These are phyloP conservation scores for Paralagenidium karlingii DNA, from an alignment of 352 stramenopile species.

Conservation along the genomic window DNA sequence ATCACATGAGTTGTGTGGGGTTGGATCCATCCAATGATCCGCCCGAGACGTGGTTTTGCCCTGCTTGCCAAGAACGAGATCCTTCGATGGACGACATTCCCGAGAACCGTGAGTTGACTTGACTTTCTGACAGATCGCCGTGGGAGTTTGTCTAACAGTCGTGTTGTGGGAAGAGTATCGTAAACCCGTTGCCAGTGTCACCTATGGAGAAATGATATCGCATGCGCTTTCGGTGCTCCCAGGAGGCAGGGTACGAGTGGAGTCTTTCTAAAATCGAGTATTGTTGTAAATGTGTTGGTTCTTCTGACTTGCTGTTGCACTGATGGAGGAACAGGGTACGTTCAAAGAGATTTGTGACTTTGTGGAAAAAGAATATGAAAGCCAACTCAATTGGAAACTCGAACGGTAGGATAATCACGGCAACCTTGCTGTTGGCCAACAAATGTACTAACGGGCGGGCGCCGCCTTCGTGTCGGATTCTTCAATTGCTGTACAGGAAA, in stretches of 20 bases:
- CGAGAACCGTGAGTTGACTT: conserved; percentile 43
- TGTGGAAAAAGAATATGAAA: conserved; percentile 76
- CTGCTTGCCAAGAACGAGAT: conserved; percentile 39
- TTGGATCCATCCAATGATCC: conserved; percentile 31
- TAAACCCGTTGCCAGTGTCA: conserved; percentile 68
- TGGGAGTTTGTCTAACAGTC: too few species aligned
- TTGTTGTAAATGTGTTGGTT: not conserved
- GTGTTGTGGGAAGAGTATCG: conserved; percentile 72
- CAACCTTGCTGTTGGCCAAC: conserved; percentile 1
- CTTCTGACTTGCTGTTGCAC: conserved; percentile 1
- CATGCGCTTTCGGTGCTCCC: conserved; percentile 56
- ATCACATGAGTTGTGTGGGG: conserved; percentile 64
- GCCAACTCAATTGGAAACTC: conserved; percentile 84
- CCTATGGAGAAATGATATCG: conserved; percentile 84
- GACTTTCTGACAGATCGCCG: too few species aligned
- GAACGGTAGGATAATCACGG: conserved; percentile 54
- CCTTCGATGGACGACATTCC: conserved; percentile 33
- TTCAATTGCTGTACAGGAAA: too few species aligned
- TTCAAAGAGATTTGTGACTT: conserved; percentile 87
- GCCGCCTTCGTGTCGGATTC: too few species aligned
- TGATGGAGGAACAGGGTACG: conserved; percentile 28
- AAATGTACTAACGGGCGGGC: too few species aligned
- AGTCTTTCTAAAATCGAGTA: conserved; percentile 1
- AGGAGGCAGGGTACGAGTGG: conserved; percentile 32
- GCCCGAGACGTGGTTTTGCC: conserved; percentile 67